Evolutionary conservation across 768 basidiomycete genomes (phyloP), one percentile per base, ranked within the genome.

Genomic region (Coprinellus micaceus): DNA sequence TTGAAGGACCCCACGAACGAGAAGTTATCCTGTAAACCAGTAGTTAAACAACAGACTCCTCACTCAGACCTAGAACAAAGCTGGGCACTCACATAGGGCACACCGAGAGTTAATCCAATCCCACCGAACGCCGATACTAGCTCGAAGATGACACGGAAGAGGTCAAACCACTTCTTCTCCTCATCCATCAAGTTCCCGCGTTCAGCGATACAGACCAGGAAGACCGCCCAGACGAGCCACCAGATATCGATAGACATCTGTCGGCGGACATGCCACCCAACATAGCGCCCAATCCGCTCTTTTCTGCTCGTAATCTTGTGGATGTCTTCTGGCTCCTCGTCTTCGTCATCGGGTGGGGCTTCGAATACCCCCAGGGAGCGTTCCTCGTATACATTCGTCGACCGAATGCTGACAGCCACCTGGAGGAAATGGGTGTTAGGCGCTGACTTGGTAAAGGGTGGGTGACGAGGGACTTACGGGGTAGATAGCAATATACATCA

Each of bases 141-240:
- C 65, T 88, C 86, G 59, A 88, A 88, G 4, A 84, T 65, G 15
- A 82, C 70, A 6, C 75, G 65, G 68, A 82, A 82, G 33, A 80
- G 51, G 56, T 83, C 83, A 67, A 91, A 87, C 82, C 83, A 88
- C 30, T 79, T 77, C 59, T 82, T 81, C 4, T 70, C 72, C 17
- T 77, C 70, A 52, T 88, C 75, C 67, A 82, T 73, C 43, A 88
- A 67, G 41, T 79, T 77, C 9, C 74, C 79, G 3, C 81, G 75
- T 70, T 91, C 89, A 37, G 90, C 80, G 53, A 91, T 84, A 45
- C 86, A 82, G 41, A 91, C 74, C 13, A 87, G 62, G 71, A 89
- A 88, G 2, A 93, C 77, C 1, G 80, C 88, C 69, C 83, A 82
- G 0, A 82, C 85, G 7, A 92, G 77, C 88, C 88, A 90, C 89